Conservation (phyloP, 1,139 yeast genomes). For the Nakaseomyces sp. region DNA sequence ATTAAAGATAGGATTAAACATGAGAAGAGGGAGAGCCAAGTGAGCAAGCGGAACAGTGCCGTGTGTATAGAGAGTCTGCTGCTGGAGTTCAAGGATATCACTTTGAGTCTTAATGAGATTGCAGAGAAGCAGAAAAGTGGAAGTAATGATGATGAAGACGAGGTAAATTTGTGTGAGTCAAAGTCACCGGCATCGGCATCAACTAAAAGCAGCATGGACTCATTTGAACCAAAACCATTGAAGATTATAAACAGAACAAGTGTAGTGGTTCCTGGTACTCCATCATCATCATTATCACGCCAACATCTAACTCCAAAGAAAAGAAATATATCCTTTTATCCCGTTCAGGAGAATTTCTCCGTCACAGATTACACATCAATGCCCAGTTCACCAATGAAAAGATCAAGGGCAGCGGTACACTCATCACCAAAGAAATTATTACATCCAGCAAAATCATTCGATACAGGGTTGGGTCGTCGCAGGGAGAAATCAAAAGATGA, state of each 20-base stretch:
- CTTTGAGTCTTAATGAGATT: constrained; percentile 21
- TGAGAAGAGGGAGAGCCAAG: constrained; percentile 7
- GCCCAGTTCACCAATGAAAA: constrained; percentile 17
- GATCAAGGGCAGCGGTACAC: neutral
- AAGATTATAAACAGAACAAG: constrained; percentile 22
- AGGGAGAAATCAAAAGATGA: constrained; percentile 9
- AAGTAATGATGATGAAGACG: neutral
- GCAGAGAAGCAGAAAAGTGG: constrained; percentile 8
- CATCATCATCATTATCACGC: constrained; percentile 6
- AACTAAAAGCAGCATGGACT: constrained; percentile 17
- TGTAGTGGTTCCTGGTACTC: constrained; percentile 6
- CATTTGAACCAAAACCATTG: constrained; percentile 26
- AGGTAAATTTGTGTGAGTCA: neutral
- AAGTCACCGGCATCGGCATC: constrained; percentile 11
- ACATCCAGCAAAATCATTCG: constrained; percentile 24
- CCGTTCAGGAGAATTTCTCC: constrained; percentile 1
- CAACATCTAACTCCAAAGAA: constrained; percentile 10
- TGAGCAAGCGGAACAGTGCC: constrained; percentile 8
- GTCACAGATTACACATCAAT: constrained; percentile 14
- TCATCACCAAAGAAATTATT: constrained; percentile 11
- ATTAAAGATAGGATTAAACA: constrained; percentile 16
- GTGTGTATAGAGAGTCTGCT: constrained; percentile 19
- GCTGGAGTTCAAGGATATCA: constrained; percentile 23
- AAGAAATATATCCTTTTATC: constrained; percentile 6
- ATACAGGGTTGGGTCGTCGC: constrained; percentile 20